Conservation (phyloP, 2,329 filamentous ascomycete genomes). For the Alternaria solani region DNA sequence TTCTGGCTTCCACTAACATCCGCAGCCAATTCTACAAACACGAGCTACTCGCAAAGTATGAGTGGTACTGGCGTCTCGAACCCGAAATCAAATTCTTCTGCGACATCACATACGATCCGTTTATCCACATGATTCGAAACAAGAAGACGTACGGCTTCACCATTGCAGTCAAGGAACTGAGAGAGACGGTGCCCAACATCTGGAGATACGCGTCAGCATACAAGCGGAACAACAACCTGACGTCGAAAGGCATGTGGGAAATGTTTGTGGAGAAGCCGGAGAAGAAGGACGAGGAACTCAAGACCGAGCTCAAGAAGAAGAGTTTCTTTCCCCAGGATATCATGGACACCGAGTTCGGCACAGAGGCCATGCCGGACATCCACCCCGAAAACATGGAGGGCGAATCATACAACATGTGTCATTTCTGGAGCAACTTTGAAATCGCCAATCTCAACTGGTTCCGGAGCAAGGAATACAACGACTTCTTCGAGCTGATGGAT, state of each 20-base stretch:
- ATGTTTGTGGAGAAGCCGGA: conserved; percentile 90
- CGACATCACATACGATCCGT: conserved; percentile 98
- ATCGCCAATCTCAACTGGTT: conserved; percentile 96
- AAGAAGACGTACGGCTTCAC: conserved; percentile 99
- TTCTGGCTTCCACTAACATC: conserved; percentile 21
- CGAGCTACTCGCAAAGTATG: conserved; percentile 91
- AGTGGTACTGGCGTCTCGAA: conserved; percentile 99
- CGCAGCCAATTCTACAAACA: conserved; percentile 94
- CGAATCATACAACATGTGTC: conserved; percentile 99
- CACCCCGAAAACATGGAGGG: conserved; percentile 95
- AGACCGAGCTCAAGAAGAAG: conserved; percentile 72
- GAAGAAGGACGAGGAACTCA: conserved; percentile 64
- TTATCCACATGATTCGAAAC: conserved; percentile 88
- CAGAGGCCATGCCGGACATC: conserved; percentile 76
- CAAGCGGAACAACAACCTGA: conserved; percentile 89
- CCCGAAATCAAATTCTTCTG: conserved; percentile 99
- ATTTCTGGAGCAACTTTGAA: conserved; percentile 99
- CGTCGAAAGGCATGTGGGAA: conserved; percentile 93
- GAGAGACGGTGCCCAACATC: conserved; percentile 97
- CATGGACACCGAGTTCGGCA: conserved; percentile 75
- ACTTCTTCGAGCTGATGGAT: conserved; percentile 99
- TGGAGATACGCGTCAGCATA: conserved; percentile 99
- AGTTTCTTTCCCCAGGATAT: conserved; percentile 82
- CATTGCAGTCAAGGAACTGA: conserved; percentile 96
- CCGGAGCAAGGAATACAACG: conserved; percentile 94